Evolutionary conservation across 768 basidiomycete species (phyloP).

Genomic region (Wakefieldia striispora): DNA sequence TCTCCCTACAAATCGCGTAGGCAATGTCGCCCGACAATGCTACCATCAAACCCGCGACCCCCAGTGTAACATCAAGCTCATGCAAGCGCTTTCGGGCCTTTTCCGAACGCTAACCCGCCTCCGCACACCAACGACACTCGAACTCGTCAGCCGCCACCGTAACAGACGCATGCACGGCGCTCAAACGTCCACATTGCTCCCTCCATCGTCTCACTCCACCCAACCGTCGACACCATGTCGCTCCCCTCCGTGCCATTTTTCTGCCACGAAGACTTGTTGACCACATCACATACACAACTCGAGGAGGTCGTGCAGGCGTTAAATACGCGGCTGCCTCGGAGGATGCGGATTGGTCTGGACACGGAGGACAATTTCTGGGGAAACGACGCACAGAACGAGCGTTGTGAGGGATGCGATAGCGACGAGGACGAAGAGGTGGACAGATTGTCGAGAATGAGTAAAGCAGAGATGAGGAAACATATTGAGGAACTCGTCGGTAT

Average conservation of each 20-base stretch:
- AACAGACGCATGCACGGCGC: slow-evolving; percentile 18
- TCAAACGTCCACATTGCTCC: slow-evolving; percentile 5
- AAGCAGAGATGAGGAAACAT: slow-evolving; percentile 46
- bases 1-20: not conserved
- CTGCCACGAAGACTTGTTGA: slow-evolving; percentile 70
- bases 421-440: slow-evolving; percentile 3
- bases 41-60: slow-evolving; percentile 9
- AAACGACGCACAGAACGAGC: not conserved
- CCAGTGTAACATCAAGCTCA: slow-evolving; percentile 2
- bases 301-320: slow-evolving; percentile 50
- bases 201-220: not conserved
- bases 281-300: slow-evolving; percentile 57
- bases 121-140: slow-evolving; percentile 13
- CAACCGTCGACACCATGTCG: slow-evolving; percentile 26
- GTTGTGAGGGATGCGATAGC: not conserved
- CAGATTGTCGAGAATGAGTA: slow-evolving; percentile 29
- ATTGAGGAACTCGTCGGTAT: slow-evolving; percentile 67
- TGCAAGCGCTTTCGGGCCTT: slow-evolving; percentile 16
- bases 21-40: slow-evolving; percentile 9
- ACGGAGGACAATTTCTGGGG: slow-evolving; percentile 25
- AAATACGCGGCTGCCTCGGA: slow-evolving; percentile 55
- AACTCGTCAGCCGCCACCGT: slow-evolving; percentile 8
- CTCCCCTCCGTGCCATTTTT: slow-evolving; percentile 61
- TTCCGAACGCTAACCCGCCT: slow-evolving; percentile 26
- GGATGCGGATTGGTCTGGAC: slow-evolving; percentile 45